Base-by-base conservation (phyloP, 2,329 filamentous ascomycete genomes). In the Sporothrix euskadiensis region DNA sequence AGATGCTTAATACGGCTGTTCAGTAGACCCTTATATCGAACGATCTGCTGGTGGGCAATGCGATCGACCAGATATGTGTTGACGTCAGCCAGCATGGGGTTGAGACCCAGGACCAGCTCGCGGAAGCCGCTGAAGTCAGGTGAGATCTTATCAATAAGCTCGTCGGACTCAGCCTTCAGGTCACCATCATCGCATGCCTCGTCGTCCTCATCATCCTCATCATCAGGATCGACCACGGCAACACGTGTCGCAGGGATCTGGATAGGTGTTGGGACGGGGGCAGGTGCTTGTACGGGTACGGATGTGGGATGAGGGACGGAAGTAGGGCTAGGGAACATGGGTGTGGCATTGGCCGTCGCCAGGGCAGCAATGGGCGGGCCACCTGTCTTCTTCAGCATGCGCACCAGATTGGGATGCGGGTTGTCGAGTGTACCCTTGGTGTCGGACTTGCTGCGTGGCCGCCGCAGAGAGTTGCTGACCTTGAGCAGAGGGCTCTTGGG, bases 41-140 rank as follows among this genome's bases (percentile, higher is more conserved):
- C 85, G 65, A 91, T 84, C 80, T 97, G 93, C 78, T 97, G 94
- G 76, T 93, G 88, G 0, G 92, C 92, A 77, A 97, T 92, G 63
- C 94, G 90, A 41, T 96, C 92, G 16, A 95, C 88, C 76, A 98
- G 85, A 80, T 89, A 90, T 44, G 78, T 82, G 77, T 87, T 86
- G 4, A 78, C 85, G 9, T 85, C 84, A 9, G 76, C 84, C 73
- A 97, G 84, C 12, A 85, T 83, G n/a, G 93, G 93, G 78, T 97
- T 97, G 59, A 97, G 83, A 74, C 88, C 86, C 63, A 89, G 83
- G 22, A 95, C 88, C 78, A 97, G 92, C 32, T 88, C 85, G 76
- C 89, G 90, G 82, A 97, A 97, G 0, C 94, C 94, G 74, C 90
- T 88, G 32, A 90, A 83, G 22, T 89, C 94, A 0, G 94, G 92